Evolutionary conservation across 1,284 basidiomycete species (phyloP).

Genomic region (Irpex lacteus): DNA sequence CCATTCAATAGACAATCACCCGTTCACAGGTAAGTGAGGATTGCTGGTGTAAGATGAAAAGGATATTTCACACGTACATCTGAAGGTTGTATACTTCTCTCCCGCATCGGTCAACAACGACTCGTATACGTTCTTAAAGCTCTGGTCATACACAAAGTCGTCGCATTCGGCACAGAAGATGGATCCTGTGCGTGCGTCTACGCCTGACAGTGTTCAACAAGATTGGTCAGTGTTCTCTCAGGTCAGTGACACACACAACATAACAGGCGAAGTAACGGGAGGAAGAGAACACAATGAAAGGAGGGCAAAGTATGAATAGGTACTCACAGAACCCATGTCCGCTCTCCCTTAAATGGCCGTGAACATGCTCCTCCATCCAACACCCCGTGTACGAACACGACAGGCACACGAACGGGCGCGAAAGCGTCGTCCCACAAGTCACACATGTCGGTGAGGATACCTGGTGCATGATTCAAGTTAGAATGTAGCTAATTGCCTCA

Average conservation of each 20-base stretch:
- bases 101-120: slow-evolving; percentile 42
- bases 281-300: too few species aligned
- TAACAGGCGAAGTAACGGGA: too few species aligned
- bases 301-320: too few species aligned
- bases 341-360: slow-evolving; percentile 51
- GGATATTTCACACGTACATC: not conserved
- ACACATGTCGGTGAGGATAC: slow-evolving; percentile 57
- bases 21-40: not conserved
- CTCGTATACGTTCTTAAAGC: slow-evolving; percentile 39
- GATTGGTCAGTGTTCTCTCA: too few species aligned
- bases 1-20: too few species aligned
- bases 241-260: too few species aligned
- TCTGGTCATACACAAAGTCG: slow-evolving; percentile 53
- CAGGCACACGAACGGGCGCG: slow-evolving; percentile 77
- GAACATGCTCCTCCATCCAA: slow-evolving; percentile 58
- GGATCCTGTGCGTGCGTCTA: slow-evolving; percentile 54
- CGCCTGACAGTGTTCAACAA: slow-evolving; percentile 35
- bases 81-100: slow-evolving; percentile 30
- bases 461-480: slow-evolving; percentile 19
- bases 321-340: slow-evolving; percentile 71
- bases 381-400: slow-evolving; percentile 78
- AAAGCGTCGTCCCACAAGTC: slow-evolving; percentile 55
- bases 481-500: too few species aligned
- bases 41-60: not conserved
- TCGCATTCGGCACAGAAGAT: slow-evolving; percentile 59